Evolutionary conservation across 805 yeast species (phyloP).

Genomic region (Metschnikowia lunata): DNA sequence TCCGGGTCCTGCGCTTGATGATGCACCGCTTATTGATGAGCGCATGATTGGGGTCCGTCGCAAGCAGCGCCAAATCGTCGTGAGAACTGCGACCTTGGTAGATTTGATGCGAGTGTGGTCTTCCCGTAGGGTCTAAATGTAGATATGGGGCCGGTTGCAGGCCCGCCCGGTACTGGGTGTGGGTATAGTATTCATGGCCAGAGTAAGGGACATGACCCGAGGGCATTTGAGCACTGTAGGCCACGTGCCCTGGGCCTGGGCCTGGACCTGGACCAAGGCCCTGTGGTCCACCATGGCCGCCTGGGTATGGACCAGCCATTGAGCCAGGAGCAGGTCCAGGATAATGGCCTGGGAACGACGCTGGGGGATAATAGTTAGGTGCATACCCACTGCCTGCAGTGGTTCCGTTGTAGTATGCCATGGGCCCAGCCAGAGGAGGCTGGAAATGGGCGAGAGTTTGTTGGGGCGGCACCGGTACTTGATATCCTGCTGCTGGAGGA

Average conservation of each 20-base stretch:
- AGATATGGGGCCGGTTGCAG: neutral
- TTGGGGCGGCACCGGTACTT: neutral
- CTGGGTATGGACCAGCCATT: neutral
- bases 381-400: constrained; percentile 11
- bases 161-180: neutral
- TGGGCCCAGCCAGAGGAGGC: neutral
- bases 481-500: neutral
- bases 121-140: neutral
- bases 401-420: constrained; percentile 5
- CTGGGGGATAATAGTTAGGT: neutral
- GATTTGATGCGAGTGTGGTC: neutral
- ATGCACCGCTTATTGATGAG: constrained; percentile 37
- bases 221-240: neutral
- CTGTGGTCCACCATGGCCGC: too few relatives aligned
- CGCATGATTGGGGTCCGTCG: constrained; percentile 25
- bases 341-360: neutral
- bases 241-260: neutral
- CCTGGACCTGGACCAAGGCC: neutral
- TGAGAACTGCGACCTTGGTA: neutral
- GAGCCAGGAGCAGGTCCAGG: neutral
- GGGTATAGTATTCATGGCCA: constrained; percentile 2
- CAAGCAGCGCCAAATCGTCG: constrained; percentile 4
- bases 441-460: neutral
- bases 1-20: constrained; percentile 60
- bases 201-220: neutral